Conservation (phyloP, 176 grass and related monocot genomes). For the Oryza officinalis region DNA sequence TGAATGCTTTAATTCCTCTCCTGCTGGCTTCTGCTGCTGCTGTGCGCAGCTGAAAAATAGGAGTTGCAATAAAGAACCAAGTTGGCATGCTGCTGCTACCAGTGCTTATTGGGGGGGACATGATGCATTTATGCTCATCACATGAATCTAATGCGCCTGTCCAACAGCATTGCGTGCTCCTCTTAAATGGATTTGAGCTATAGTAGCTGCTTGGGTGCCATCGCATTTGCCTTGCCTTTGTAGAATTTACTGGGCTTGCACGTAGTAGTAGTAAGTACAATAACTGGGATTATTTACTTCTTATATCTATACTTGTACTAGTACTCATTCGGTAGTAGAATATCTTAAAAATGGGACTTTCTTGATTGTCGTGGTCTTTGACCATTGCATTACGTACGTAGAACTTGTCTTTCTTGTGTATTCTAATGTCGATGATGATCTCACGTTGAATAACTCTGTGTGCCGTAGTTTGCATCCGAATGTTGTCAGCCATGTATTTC, state of each 20-base stretch:
- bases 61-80: conserved; percentile 25
- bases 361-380: conserved; percentile 16
- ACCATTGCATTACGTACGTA: conserved; percentile 7
- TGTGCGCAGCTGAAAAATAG: neutral
- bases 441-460: conserved; percentile 6
- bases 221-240: conserved; percentile 3
- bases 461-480: neutral
- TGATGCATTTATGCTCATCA: conserved; percentile 45
- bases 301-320: neutral
- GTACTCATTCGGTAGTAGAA: neutral
- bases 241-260: conserved; percentile 15
- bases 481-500: neutral
- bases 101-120: neutral
- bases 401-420: conserved; percentile 14
- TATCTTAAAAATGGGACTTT: conserved; percentile 4
- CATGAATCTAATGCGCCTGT: conserved; percentile 34
- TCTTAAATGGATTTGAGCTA: conserved; percentile 21
- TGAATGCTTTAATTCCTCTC: conserved; percentile 16
- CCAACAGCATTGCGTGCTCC: conserved; percentile 12
- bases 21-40: neutral
- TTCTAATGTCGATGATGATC: conserved; percentile 21
- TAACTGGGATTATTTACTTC: neutral
- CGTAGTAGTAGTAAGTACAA: neutral
- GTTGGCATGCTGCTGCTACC: neutral
- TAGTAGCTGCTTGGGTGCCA: neutral